Evolutionary conservation across 805 yeast species (phyloP).

Genomic region (Kuraishia piskuri): DNA sequence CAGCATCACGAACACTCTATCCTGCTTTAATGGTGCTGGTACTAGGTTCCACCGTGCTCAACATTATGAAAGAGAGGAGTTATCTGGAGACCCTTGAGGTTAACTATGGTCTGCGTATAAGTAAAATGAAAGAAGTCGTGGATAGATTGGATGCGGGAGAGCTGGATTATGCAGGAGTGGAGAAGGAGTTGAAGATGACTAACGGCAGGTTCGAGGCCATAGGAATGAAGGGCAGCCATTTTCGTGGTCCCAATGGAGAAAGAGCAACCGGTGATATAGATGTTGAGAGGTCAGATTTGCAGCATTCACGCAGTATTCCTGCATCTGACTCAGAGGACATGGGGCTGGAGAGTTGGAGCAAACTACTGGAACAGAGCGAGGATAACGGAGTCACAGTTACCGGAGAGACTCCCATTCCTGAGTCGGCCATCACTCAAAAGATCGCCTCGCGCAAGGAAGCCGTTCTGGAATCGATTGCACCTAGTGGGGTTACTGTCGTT

Average conservation of each 20-base stretch:
- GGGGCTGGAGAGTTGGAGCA: neutral
- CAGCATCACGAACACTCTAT: neutral
- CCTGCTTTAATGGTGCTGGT: neutral
- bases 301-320: neutral
- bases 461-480: neutral
- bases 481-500: neutral
- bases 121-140: conserved; percentile 17
- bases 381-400: neutral
- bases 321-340: neutral
- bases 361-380: neutral
- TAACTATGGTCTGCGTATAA: conserved; percentile 23
- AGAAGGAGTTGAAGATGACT: conserved; percentile 29
- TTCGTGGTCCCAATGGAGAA: conserved; percentile 6
- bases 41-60: conserved; percentile 32
- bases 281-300: neutral
- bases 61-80: conserved; percentile 35
- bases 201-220: conserved; percentile 31
- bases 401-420: neutral
- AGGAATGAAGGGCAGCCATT: conserved; percentile 14
- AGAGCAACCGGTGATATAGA: neutral
- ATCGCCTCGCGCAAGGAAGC: conserved; percentile 7
- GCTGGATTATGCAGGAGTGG: conserved; percentile 25
- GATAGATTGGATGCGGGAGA: conserved; percentile 13
- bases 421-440: conserved; percentile 11
- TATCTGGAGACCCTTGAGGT: conserved; percentile 30